Evolutionary conservation across 2,329 filamentous ascomycete species (phyloP).

Genomic region (Aspergillus thermomutatus): DNA sequence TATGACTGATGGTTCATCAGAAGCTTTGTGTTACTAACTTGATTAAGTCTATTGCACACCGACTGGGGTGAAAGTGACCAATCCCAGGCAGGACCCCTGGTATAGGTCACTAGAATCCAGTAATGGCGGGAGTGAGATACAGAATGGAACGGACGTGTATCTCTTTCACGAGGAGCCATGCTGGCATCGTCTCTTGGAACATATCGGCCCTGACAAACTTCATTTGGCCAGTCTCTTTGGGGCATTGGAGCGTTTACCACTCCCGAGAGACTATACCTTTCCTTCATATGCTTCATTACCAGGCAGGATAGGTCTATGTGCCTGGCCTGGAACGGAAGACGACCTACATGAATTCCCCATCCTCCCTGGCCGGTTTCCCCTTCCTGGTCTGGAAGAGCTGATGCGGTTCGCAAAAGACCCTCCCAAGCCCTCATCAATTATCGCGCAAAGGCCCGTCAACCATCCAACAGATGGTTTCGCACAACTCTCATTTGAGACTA

Average conservation of each 20-base stretch:
- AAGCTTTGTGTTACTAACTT: too few species aligned
- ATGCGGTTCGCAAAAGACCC: not conserved
- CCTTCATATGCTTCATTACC: not conserved
- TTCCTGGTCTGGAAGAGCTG: constrained; percentile 1
- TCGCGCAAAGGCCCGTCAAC: not conserved
- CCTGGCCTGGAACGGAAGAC: too few species aligned
- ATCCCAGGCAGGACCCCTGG: too few species aligned
- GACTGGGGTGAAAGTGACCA: too few species aligned
- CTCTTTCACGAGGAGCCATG: constrained; percentile 1
- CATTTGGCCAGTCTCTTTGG: not conserved
- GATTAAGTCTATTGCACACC: too few species aligned
- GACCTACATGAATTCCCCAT: too few species aligned
- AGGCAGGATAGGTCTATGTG: not conserved
- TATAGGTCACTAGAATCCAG: too few species aligned
- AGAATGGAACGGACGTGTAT: not conserved
- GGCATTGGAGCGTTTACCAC: constrained; percentile 1
- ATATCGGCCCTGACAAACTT: not conserved
- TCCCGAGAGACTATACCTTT: not conserved
- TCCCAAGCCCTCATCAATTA: not conserved
- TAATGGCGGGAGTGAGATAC: too few species aligned
- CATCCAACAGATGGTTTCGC: not conserved
- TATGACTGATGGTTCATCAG: too few species aligned
- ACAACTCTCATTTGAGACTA: constrained; percentile 7
- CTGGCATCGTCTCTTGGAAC: constrained; percentile 1
- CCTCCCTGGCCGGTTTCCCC: not conserved